Base-by-base conservation (phyloP, 441 rosid genomes). In the Populus hybrid region DNA sequence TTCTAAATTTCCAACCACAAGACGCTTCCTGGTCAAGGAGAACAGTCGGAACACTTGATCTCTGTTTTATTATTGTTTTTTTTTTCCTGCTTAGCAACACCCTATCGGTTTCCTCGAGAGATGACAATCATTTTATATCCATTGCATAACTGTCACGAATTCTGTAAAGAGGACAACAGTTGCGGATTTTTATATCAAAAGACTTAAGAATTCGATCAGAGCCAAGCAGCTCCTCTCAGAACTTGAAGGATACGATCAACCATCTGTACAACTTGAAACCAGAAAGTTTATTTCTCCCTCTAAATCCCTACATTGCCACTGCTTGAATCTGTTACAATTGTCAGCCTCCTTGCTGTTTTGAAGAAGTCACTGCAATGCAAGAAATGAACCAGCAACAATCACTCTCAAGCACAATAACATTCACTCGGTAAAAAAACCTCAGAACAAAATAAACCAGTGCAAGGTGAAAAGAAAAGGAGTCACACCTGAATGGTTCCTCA, bases 301-400 rank as follows among this genome's bases (percentile, higher is more conserved):
- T 80, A 87, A 73, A 82, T 83, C 78, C 90, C 88, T 76, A 87
- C 73, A 42, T 77, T 86, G 68, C 80, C 83, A 72, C 89, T 85
- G 82, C 90, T 84, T 20, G 91, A 86, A 84, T 88, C 89, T 88
- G 77, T 83, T 68, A 86, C 79, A 81, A 91, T 87, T 23, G 89
- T 89, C 78, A 91, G 73, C 81, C 90, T 85, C 76, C 87, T 86
- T 4, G 94, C 89, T 7, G 82, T 86, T 81, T 82, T 91, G 67
- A 46, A 69, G 68, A 91, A 89, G 28, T 89, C 87, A 10, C 93
- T 91, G 89, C 90, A 84, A 70, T 91, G 89, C 89, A 84, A 70
- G 18, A 80, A 36, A 75, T 42, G 71, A 64, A 70, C 75, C 69
- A 67, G 14, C 69, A 77, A 70, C 21, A 61, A 66, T 74, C 59